Evolutionary conservation across 1,284 basidiomycete species (phyloP).

Genomic region (Cryptococcus floricola): DNA sequence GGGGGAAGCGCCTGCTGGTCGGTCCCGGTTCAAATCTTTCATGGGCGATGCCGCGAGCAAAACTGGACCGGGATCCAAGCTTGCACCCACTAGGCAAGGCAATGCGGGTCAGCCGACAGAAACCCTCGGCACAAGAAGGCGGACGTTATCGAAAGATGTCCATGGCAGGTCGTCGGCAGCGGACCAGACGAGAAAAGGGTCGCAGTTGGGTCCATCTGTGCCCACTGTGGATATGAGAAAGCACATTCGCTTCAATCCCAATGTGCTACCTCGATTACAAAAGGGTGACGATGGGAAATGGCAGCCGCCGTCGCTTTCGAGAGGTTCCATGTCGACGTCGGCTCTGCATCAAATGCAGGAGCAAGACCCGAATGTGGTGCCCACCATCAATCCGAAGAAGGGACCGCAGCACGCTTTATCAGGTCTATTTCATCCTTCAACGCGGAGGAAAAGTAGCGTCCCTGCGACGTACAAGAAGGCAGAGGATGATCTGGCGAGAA

Average conservation of each 20-base stretch:
- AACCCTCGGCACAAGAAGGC: not conserved
- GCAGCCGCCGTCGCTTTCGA: slow-evolving; percentile 37
- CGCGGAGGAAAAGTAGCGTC: not conserved
- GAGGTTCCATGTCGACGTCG: slow-evolving; percentile 36
- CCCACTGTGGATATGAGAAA: slow-evolving; percentile 15
- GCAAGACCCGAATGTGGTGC: slow-evolving; percentile 4
- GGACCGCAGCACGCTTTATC: slow-evolving; percentile 15
- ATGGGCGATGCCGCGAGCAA: slow-evolving; percentile 14
- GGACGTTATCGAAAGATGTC: slow-evolving; percentile 8
- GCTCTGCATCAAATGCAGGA: slow-evolving; percentile 19
- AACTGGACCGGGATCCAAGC: not conserved
- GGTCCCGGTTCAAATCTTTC: slow-evolving; percentile 21
- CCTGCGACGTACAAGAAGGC: not conserved
- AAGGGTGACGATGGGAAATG: slow-evolving; percentile 33
- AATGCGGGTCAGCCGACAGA: not conserved
- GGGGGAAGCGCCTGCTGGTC: slow-evolving; percentile 7
- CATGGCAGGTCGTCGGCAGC: not conserved
- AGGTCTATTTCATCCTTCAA: slow-evolving; percentile 13
- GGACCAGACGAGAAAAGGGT: not conserved
- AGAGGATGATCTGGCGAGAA: not conserved
- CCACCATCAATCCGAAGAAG: slow-evolving; percentile 2
- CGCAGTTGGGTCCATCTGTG: not conserved
- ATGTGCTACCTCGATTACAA: slow-evolving; percentile 23
- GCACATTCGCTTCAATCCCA: slow-evolving; percentile 19
- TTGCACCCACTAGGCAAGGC: not conserved